Evolutionary conservation across 371 early-diverging fungal species (phyloP), one percentile per base, ranked within the genome.

Genomic region (Mortierella sp.): DNA sequence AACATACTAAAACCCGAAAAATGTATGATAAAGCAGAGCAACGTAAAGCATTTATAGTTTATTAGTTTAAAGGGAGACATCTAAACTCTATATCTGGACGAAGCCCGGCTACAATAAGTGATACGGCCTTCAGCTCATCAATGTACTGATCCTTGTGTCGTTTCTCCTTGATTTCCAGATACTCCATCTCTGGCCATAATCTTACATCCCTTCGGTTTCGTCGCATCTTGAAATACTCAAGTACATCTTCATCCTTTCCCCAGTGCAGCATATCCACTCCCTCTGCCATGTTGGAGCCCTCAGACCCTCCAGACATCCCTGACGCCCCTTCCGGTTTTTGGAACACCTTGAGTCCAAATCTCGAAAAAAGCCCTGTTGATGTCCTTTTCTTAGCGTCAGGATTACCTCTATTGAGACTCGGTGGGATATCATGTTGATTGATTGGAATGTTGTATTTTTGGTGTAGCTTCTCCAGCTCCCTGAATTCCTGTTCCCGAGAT

Each of bases 11-110:
- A n/a, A n/a, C n/a, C n/a, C n/a, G n/a, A n/a, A n/a, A n/a, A n/a
- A n/a, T n/a, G n/a, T n/a, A n/a, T n/a, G n/a, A n/a, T n/a, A n/a
- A n/a, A n/a, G n/a, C n/a, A n/a, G n/a, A n/a, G n/a, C n/a, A n/a
- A n/a, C n/a, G n/a, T n/a, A n/a, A n/a, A n/a, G n/a, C n/a, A n/a
- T n/a, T n/a, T n/a, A n/a, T n/a, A n/a, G n/a, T n/a, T n/a, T n/a
- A n/a, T n/a, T n/a, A n/a, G n/a, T n/a, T n/a, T n/a, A n/a, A n/a
- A n/a, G n/a, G n/a, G n/a, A n/a, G n/a, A n/a, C n/a, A n/a, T n/a
- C n/a, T n/a, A n/a, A n/a, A n/a, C n/a, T 47, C 47, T n/a, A 47
- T 47, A n/a, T 47, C 47, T 47, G 47, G n/a, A n/a, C 47, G 47
- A n/a, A n/a, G n/a, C n/a, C n/a, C n/a, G n/a, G n/a, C n/a, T n/a